Conservation (phyloP, 2,329 filamentous ascomycete species). For the Aspergillus calidoustus region DNA sequence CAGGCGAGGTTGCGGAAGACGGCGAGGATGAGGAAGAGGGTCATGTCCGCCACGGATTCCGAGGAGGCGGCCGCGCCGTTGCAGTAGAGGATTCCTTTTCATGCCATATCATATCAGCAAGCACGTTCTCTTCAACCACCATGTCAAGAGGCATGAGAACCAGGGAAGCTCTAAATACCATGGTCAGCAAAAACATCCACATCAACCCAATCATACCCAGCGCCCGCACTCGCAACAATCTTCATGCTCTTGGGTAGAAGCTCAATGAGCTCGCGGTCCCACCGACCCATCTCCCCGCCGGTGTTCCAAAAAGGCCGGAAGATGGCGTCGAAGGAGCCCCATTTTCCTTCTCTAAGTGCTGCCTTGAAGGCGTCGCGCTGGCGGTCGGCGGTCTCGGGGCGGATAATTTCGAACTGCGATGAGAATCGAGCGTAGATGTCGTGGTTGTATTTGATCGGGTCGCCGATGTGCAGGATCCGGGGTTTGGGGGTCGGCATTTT, state of each 20-base stretch:
- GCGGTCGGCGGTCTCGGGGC: conserved; percentile 40
- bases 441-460: conserved; percentile 55
- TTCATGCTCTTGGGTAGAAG: conserved; percentile 58
- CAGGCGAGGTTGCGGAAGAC: conserved; percentile 71
- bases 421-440: conserved; percentile 48
- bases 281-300: conserved; percentile 68
- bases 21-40: conserved; percentile 69
- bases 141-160: not conserved
- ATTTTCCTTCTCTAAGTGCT: conserved; percentile 47
- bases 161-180: conserved; percentile 47
- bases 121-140: not conserved
- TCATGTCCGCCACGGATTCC: conserved; percentile 74
- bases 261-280: conserved; percentile 63
- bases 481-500: conserved; percentile 35
- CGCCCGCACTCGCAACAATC: conserved; percentile 64
- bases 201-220: conserved; percentile 68
- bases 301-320: conserved; percentile 68
- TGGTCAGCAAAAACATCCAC: conserved; percentile 63
- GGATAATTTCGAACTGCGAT: conserved; percentile 47
- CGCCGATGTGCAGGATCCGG: conserved; percentile 51
- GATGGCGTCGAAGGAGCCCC: conserved; percentile 50
- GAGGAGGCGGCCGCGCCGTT: conserved; percentile 72
- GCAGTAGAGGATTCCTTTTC: conserved; percentile 59
- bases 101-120: not conserved
- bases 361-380: conserved; percentile 45